These are phyloP conservation scores for Rhodotorula taiwanensis DNA, from an alignment of 768 basidiomycete species.

Conservation along the genomic window DNA sequence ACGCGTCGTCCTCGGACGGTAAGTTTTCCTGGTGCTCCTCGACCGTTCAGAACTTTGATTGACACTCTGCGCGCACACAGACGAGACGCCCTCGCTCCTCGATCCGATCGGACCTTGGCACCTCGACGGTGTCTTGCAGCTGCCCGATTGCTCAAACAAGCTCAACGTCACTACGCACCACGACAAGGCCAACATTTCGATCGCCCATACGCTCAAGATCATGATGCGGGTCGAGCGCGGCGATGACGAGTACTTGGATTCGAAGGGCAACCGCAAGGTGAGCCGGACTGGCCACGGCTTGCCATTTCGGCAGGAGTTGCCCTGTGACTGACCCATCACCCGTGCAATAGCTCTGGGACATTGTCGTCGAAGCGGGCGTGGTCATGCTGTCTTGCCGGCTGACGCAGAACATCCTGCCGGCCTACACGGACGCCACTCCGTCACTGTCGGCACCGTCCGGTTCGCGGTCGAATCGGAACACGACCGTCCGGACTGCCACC, in stretches of 20 bases:
- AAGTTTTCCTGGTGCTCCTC: background rate
- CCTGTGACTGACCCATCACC: background rate
- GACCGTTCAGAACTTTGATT: background rate
- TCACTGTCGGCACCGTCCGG: slow-evolving; percentile 1
- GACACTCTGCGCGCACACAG: slow-evolving; percentile 29
- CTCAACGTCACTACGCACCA: slow-evolving; percentile 77
- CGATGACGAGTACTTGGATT: slow-evolving; percentile 59
- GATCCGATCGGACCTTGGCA: slow-evolving; percentile 71
- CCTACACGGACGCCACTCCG: slow-evolving; percentile 50
- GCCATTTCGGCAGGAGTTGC: background rate
- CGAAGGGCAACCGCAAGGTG: slow-evolving; percentile 63
- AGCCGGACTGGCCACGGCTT: background rate
- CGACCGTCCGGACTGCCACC: background rate
- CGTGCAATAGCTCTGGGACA: slow-evolving; percentile 35
- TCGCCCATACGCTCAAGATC: slow-evolving; percentile 71
- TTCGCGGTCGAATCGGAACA: background rate
- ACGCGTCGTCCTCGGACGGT: slow-evolving; percentile 52
- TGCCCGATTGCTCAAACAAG: slow-evolving; percentile 54
- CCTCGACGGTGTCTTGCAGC: slow-evolving; percentile 60
- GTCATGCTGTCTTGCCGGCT: slow-evolving; percentile 83
- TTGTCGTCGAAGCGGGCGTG: slow-evolving; percentile 60
- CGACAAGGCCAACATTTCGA: slow-evolving; percentile 62
- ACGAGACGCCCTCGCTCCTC: slow-evolving; percentile 44
- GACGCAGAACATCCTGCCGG: slow-evolving; percentile 71
- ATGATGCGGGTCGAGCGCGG: slow-evolving; percentile 75